phyloP scores from a whole-genome alignment of 2,329 filamentous ascomycete genomes.

The Malbranchea zuffiana region DNA sequence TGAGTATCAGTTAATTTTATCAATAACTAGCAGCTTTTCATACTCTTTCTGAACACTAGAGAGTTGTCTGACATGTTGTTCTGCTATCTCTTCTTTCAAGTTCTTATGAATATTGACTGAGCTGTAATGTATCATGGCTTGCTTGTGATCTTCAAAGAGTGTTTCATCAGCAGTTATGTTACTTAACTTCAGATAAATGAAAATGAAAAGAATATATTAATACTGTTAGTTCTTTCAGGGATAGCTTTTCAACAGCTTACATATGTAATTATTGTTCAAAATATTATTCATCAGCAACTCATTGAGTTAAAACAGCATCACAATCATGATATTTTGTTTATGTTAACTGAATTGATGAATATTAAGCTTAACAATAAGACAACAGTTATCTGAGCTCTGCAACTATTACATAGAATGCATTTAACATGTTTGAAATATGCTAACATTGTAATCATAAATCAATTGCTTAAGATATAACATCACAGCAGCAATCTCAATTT shows the following conservation, averaged over 20 bases:
- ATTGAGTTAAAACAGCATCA: conserved; percentile 17
- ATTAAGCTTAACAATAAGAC: conserved; percentile 1
- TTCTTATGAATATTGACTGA: conserved; percentile 16
- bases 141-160: conserved; percentile 17
- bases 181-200: conserved; percentile 18
- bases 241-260: conserved; percentile 5
- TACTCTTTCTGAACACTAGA: conserved; percentile 16
- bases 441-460: conserved; percentile 27
- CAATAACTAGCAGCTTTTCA: conserved; percentile 16
- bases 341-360: no score
- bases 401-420: conserved; percentile 30
- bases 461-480: conserved; percentile 29
- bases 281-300: conserved; percentile 19
- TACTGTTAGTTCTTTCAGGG: no score
- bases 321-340: conserved; percentile 15
- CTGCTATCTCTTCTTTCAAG: conserved; percentile 17
- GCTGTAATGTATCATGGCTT: conserved; percentile 17
- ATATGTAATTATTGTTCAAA: conserved; percentile 20
- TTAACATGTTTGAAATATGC: conserved; percentile 18
- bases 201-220: conserved; percentile 20
- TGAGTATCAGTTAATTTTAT: conserved; percentile 13
- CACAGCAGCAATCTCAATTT: conserved; percentile 23
- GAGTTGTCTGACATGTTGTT: no score
- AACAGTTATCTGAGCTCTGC: conserved; percentile 16
- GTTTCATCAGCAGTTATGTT: conserved; percentile 12